Percentiles rank a stretch among this genome's conserved stretches.
Conservation (phyloP, 2,329 filamentous ascomycete species). For the Cordyceps fumosorosea region DNA sequence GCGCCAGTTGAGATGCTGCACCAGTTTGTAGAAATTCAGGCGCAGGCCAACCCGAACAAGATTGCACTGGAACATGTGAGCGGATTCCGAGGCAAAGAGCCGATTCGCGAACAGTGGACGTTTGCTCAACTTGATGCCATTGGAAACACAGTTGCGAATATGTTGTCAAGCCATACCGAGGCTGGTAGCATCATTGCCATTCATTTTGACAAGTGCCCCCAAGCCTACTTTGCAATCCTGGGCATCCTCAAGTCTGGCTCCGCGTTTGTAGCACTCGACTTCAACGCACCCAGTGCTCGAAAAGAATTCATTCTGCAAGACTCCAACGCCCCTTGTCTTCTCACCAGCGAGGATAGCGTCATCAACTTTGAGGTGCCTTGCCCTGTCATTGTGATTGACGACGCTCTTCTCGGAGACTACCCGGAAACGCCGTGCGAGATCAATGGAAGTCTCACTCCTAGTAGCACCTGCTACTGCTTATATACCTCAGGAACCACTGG, state of each 20-base stretch:
- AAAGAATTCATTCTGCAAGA: slow-evolving; percentile 74
- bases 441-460: slow-evolving; percentile 22
- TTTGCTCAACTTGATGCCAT: slow-evolving; percentile 65
- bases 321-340: slow-evolving; percentile 56
- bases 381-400: slow-evolving; percentile 27
- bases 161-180: slow-evolving; percentile 46
- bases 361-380: slow-evolving; percentile 29
- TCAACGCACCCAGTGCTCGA: slow-evolving; percentile 62
- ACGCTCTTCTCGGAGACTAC: slow-evolving; percentile 23
- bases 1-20: slow-evolving; percentile 61
- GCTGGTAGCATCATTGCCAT: slow-evolving; percentile 63
- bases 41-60: slow-evolving; percentile 47
- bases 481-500: slow-evolving; percentile 88
- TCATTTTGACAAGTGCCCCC: slow-evolving; percentile 78
- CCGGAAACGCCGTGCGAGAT: slow-evolving; percentile 16
- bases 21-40: slow-evolving; percentile 66
- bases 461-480: slow-evolving; percentile 70
- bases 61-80: slow-evolving; percentile 71
- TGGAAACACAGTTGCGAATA: slow-evolving; percentile 65
- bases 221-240: slow-evolving; percentile 75
- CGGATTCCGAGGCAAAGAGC: slow-evolving; percentile 39
- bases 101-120: slow-evolving; percentile 56
- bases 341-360: slow-evolving; percentile 40
- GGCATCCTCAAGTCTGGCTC: slow-evolving; percentile 79
- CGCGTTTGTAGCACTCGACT: slow-evolving; percentile 74